Evolutionary conservation across 2,329 filamentous ascomycete genomes (phyloP).

Genomic region (Xylaria hypoxylon): DNA sequence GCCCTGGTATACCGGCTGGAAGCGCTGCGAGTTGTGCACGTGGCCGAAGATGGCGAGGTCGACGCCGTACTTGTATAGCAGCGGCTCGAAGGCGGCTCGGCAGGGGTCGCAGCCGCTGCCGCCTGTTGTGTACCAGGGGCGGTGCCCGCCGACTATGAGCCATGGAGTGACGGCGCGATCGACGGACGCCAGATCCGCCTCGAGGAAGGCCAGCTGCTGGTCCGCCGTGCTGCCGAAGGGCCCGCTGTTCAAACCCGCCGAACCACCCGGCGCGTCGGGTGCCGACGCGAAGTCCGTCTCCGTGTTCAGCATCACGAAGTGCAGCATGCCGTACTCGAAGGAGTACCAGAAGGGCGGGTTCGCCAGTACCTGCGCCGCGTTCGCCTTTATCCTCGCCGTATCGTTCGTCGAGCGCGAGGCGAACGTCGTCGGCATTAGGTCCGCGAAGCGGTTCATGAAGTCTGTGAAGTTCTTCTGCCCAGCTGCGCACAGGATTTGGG

Average conservation of each 20-base stretch:
- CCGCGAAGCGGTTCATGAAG: conserved; percentile 66
- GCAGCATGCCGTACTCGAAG: conserved; percentile 69
- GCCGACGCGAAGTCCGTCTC: conserved; percentile 67
- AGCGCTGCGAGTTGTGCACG: conserved; percentile 69
- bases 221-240: conserved; percentile 59
- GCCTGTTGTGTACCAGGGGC: conserved; percentile 61
- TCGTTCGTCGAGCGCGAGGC: conserved; percentile 59
- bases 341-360: conserved; percentile 70
- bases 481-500: conserved; percentile 56
- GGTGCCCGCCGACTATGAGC: conserved; percentile 60
- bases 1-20: conserved; percentile 56
- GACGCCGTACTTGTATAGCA: conserved; percentile 67
- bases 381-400: conserved; percentile 57
- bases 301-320: conserved; percentile 66
- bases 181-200: conserved; percentile 66
- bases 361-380: conserved; percentile 58
- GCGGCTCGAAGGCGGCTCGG: conserved; percentile 63
- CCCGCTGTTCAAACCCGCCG: conserved; percentile 57
- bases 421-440: conserved; percentile 64
- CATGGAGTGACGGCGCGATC: conserved; percentile 67
- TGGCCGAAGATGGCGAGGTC: conserved; percentile 69
- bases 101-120: conserved; percentile 57
- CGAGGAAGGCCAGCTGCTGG: conserved; percentile 67
- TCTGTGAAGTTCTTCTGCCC: conserved; percentile 72
- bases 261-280: conserved; percentile 58